Evolutionary conservation across 352 stramenopile genomes (phyloP).

Genomic region (Globisporangium uncinulatum): DNA sequence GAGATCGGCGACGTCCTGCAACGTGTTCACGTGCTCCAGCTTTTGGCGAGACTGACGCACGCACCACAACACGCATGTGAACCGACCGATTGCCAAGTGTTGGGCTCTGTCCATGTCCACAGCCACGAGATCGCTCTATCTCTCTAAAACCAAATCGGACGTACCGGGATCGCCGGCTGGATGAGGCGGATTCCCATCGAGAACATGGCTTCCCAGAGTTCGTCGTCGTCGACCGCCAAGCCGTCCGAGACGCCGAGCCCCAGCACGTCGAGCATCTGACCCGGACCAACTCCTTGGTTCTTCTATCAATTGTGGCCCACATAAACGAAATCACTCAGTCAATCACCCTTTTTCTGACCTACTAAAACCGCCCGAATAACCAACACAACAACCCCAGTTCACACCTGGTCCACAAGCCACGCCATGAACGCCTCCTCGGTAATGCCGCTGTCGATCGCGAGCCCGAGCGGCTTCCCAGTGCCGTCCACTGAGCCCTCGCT

Average conservation of each 20-base stretch:
- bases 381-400: background rate
- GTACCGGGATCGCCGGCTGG: constrained; percentile 51
- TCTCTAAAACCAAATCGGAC: constrained; percentile 5
- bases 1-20: constrained; percentile 73
- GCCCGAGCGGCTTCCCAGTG: background rate
- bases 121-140: background rate
- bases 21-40: constrained; percentile 43
- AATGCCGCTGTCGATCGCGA: constrained; percentile 17
- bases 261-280: constrained; percentile 75
- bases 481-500: constrained; percentile 1
- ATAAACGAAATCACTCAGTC: background rate
- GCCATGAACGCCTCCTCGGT: constrained; percentile 78
- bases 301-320: constrained; percentile 27
- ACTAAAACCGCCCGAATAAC: background rate
- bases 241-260: constrained; percentile 74
- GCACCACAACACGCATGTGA: background rate
- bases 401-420: constrained; percentile 59
- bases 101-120: background rate
- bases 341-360: too few relatives aligned
- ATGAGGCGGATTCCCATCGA: constrained; percentile 83
- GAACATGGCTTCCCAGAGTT: constrained; percentile 81
- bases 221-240: constrained; percentile 69
- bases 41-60: constrained; percentile 36
- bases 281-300: constrained; percentile 44
- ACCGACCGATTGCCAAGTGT: background rate